Evolutionary conservation across 129 eudicot genomes (phyloP).

Genomic region (Pseudognaphalium luteoalbum): DNA sequence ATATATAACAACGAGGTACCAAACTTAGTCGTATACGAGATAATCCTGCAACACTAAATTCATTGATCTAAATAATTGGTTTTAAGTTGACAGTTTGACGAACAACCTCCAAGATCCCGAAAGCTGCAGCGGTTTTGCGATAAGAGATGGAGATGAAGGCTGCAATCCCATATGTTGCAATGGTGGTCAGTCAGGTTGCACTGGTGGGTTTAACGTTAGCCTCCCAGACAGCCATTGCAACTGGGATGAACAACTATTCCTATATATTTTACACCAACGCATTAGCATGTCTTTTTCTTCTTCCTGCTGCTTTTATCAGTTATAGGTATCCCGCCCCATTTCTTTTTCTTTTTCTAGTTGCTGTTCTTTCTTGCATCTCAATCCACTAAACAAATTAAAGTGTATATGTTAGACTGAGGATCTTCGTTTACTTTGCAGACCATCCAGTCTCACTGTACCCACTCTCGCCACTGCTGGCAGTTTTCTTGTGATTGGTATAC

Average conservation of each 20-base stretch:
- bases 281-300: conserved; percentile 44
- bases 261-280: conserved; percentile 36
- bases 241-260: conserved; percentile 41
- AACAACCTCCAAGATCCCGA: neutral
- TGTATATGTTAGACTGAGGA: neutral
- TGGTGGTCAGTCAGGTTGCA: conserved; percentile 51
- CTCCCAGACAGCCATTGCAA: conserved; percentile 47
- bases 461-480: conserved; percentile 32
- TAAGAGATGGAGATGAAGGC: too few relatives aligned
- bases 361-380: neutral
- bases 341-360: neutral
- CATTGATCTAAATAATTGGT: too few relatives aligned
- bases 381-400: too few relatives aligned
- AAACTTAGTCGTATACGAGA: too few relatives aligned
- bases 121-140: too few relatives aligned
- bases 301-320: conserved; percentile 42
- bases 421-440: conserved; percentile 35
- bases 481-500: conserved; percentile 52
- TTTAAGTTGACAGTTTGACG: too few relatives aligned
- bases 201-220: conserved; percentile 51
- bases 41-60: too few relatives aligned
- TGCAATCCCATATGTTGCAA: conserved; percentile 47
- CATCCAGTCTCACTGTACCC: conserved; percentile 39
- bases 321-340: conserved; percentile 24
- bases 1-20: too few relatives aligned